Conservation (phyloP, 2,329 filamentous ascomycete genomes). For the Cadophora sp. region DNA sequence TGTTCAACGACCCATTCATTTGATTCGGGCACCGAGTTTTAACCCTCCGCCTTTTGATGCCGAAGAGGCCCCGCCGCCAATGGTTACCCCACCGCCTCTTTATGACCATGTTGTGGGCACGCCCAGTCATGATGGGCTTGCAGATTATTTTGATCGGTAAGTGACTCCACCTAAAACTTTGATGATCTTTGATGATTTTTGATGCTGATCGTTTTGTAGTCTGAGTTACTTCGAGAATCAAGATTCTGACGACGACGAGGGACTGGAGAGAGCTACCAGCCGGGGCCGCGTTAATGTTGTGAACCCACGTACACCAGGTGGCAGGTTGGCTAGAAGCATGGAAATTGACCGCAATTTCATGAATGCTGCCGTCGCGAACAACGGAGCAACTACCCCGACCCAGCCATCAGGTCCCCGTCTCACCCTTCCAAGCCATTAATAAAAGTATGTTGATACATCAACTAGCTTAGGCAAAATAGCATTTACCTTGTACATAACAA, state of each 20-base stretch:
- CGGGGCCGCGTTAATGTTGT: constrained; percentile 45
- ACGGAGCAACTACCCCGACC: constrained; percentile 2
- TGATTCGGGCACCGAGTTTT: constrained; percentile 71
- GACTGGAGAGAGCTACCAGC: constrained; percentile 34
- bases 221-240: constrained; percentile 42
- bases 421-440: background rate
- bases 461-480: background rate
- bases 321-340: constrained; percentile 44
- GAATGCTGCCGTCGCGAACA: constrained; percentile 20
- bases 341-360: constrained; percentile 46
- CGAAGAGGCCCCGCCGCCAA: constrained; percentile 70
- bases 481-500: constrained; percentile 11
- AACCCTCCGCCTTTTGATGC: constrained; percentile 75
- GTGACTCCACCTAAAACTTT: constrained; percentile 48
- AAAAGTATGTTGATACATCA: background rate
- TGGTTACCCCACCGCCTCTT: constrained; percentile 72
- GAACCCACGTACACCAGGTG: constrained; percentile 45
- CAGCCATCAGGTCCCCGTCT: constrained; percentile 6
- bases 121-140: constrained; percentile 60
- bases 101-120: constrained; percentile 69
- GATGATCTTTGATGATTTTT: background rate
- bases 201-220: constrained; percentile 31
- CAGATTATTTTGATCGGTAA: constrained; percentile 74
- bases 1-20: constrained; percentile 62
- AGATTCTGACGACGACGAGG: constrained; percentile 43